Conservation (phyloP, 495 filamentous ascomycete genomes). For the Xylaria curta region DNA sequence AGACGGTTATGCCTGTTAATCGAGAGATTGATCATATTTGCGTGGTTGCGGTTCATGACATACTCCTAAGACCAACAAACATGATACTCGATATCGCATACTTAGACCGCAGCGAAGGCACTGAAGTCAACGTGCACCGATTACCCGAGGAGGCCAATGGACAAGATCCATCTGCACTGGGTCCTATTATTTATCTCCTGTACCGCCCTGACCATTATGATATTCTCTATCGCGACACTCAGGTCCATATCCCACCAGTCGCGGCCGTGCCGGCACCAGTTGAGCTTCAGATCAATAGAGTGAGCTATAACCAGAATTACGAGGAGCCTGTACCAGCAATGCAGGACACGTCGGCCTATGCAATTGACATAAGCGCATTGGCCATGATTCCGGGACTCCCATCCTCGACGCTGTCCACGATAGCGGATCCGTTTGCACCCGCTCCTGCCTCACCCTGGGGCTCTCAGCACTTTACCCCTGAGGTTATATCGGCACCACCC, state of each 20-base stretch:
- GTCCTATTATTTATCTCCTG: conserved; percentile 57
- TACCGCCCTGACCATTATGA: conserved; percentile 88
- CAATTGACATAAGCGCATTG: conserved; percentile 50
- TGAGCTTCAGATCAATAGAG: conserved; percentile 61
- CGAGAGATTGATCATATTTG: conserved; percentile 91
- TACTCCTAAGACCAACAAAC: conserved; percentile 78
- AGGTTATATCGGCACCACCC: conserved; percentile 35
- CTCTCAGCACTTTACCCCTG: conserved; percentile 43
- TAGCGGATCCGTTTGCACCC: conserved; percentile 45
- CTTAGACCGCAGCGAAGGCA: conserved; percentile 84
- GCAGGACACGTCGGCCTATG: conserved; percentile 38
- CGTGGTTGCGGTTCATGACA: conserved; percentile 75
- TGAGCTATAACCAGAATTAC: conserved; percentile 43
- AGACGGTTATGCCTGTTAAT: conserved; percentile 72
- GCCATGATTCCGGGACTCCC: conserved; percentile 54
- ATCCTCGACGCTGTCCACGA: conserved; percentile 35
- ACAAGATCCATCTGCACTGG: conserved; percentile 52
- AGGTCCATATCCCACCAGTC: conserved; percentile 52
- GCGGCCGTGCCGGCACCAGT: conserved; percentile 51
- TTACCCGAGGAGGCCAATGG: conserved; percentile 64
- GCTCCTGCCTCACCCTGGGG: conserved; percentile 52
- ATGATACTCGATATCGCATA: conserved; percentile 89
- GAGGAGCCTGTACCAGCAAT: conserved; percentile 47
- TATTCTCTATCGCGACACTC: conserved; percentile 74
- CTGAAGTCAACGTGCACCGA: conserved; percentile 77